These are phyloP conservation scores for Pleurostoma richardsiae DNA, from an alignment of 2,329 filamentous ascomycete genomes.

Conservation along the genomic window DNA sequence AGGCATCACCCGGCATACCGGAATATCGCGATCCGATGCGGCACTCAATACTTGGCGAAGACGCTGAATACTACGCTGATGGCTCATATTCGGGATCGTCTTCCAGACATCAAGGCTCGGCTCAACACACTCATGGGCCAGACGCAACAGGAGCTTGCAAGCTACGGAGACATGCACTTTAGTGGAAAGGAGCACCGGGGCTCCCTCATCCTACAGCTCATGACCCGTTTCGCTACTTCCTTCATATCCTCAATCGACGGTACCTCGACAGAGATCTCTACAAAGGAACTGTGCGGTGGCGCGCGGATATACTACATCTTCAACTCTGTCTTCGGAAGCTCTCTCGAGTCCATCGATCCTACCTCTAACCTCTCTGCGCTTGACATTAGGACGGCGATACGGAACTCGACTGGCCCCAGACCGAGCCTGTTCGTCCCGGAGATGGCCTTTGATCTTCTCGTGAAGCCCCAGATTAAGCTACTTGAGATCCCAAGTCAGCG, in stretches of 20 bases:
- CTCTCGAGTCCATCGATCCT: constrained; percentile 91
- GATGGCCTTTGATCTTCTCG: constrained; percentile 92
- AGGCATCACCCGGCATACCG: constrained; percentile 94
- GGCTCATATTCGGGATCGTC: constrained; percentile 88
- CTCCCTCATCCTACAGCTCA: constrained; percentile 89
- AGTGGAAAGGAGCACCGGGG: constrained; percentile 95
- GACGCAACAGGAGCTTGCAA: constrained; percentile 95
- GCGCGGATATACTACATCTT: constrained; percentile 98
- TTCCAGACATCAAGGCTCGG: constrained; percentile 96
- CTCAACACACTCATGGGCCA: constrained; percentile 99
- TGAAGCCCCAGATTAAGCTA: constrained; percentile 98
- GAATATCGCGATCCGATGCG: constrained; percentile 90
- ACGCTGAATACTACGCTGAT: constrained; percentile 93
- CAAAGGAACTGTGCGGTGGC: constrained; percentile 92
- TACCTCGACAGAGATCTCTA: constrained; percentile 97
- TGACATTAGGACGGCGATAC: constrained; percentile 94
- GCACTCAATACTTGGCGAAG: constrained; percentile 90
- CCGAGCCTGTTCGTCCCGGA: constrained; percentile 97
- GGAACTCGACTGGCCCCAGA: constrained; percentile 93
- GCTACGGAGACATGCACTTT: constrained; percentile 97
- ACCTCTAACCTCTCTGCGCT: constrained; percentile 91
- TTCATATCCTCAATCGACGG: constrained; percentile 99
- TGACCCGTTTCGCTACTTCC: constrained; percentile 96
- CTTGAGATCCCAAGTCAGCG: constrained; percentile 91
- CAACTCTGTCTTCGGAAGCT: constrained; percentile 97